Evolutionary conservation across 2,329 filamentous ascomycete species (phyloP), one percentile per base, ranked within the genome.

Genomic region (Aureobasidium sp.): DNA sequence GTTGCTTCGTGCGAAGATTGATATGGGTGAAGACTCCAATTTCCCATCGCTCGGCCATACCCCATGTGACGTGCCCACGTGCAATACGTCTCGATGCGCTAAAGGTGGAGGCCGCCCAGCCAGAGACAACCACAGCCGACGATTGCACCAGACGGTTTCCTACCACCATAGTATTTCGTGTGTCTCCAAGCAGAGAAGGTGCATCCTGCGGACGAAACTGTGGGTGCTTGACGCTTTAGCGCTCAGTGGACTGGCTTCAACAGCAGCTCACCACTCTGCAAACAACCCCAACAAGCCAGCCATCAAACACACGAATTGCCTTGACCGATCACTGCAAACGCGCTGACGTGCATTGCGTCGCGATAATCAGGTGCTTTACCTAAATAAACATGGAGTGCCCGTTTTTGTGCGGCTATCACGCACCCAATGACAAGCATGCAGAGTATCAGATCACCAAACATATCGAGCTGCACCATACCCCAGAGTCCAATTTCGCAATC

Each of bases 401-500:
- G 5, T 63, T 63, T n/a, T 17, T 50, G n/a, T 74, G 72, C 61
- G 66, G 66, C 32, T 68, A 67, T 20, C 59, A 63, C 23, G 66
- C 63, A 39, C 5, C 60, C n/a, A 48, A 37, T 50, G 60, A 42
- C 15, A 2, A 34, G n/a, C 52, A 63, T 37, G 68, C 68, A 51
- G 61, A 66, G 20, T 70, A 72, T 48, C 61, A 60, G 7, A 67
- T 72, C 8, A 63, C 69, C 42, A 65, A 70, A 1, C 72, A 74
- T 51, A 70, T 74, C 50, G 72, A 74, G 60, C 66, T 72, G 46
- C 55, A 66, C 13, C 72, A 74, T 52, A 68, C 68, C 15, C 50
- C 41, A 37, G 65, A 67, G 57, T 70, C 70, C 10, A 66, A 69
- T 2, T 71, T 65, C 6, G 50, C 67, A 20, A 17, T 29, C 8